These are phyloP conservation scores for Jackrogersella minutella DNA, from an alignment of 495 filamentous ascomycete species.

Conservation along the genomic window DNA sequence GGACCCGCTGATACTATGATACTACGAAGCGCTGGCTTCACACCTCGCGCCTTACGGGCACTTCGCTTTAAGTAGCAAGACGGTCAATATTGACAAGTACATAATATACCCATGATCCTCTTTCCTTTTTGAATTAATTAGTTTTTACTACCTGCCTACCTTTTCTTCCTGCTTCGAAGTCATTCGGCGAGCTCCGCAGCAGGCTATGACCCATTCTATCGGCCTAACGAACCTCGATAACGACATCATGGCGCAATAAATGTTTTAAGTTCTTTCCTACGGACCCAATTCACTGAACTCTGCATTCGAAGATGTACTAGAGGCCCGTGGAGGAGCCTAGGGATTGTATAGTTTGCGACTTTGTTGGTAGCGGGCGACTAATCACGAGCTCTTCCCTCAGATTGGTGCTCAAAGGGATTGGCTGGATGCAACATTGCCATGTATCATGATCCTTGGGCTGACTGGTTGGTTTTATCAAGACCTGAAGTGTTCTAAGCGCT, in stretches of 20 bases:
- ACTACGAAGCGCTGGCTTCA: neutral
- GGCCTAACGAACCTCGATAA: neutral
- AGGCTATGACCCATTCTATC: conserved; percentile 1
- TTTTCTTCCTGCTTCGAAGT: neutral
- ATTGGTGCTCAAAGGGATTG: conserved; percentile 5
- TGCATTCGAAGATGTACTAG: neutral
- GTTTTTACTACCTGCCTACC: too few relatives aligned
- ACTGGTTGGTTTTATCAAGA: neutral
- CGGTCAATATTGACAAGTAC: too few relatives aligned
- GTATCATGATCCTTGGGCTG: conserved; percentile 1
- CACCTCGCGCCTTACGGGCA: too few relatives aligned
- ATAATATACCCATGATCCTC: neutral
- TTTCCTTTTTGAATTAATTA: neutral
- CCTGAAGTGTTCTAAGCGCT: neutral
- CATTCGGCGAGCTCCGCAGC: neutral
- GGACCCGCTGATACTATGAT: neutral
- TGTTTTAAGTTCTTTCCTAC: neutral
- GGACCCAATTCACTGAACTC: neutral
- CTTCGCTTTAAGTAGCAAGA: too few relatives aligned
- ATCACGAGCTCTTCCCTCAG: conserved; percentile 12
- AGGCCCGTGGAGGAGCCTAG: neutral
- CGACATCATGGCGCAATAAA: neutral
- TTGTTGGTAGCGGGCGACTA: conserved; percentile 23
- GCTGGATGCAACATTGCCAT: neutral
- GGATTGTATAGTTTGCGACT: conserved; percentile 7